Conservation (phyloP, 1,284 basidiomycete genomes). For the Microbotryum saponariae region DNA sequence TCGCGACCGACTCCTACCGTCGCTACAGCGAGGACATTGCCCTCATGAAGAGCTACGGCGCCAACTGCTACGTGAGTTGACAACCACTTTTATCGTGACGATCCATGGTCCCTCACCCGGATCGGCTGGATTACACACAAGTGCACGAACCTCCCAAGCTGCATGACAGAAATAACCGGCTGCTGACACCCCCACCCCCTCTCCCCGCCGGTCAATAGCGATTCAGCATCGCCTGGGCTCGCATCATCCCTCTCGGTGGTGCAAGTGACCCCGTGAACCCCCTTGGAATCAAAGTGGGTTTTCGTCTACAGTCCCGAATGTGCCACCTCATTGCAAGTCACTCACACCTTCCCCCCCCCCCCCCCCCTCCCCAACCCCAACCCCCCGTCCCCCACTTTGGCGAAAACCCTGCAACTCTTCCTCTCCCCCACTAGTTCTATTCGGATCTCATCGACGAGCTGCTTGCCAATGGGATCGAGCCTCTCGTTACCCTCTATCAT, state of each 20-base stretch:
- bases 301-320: not conserved
- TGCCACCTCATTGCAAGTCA: too few relatives aligned
- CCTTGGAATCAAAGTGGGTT: constrained; percentile 50
- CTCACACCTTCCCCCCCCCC: too few relatives aligned
- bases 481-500: constrained; percentile 48
- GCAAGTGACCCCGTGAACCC: constrained; percentile 62
- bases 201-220: constrained; percentile 1
- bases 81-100: too few relatives aligned
- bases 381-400: too few relatives aligned
- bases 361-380: too few relatives aligned
- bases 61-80: constrained; percentile 45
- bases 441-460: too few relatives aligned
- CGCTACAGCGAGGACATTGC: constrained; percentile 62
- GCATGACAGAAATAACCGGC: too few relatives aligned
- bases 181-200: not conserved
- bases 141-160: too few relatives aligned
- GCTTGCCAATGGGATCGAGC: constrained; percentile 38
- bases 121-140: too few relatives aligned
- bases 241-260: constrained; percentile 62
- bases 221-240: constrained; percentile 46
- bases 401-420: too few relatives aligned
- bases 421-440: too few relatives aligned
- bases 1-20: constrained; percentile 62
- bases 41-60: constrained; percentile 54
- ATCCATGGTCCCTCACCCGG: too few relatives aligned